Evolutionary conservation across 2,329 filamentous ascomycete genomes (phyloP).

Genomic region (Cercospora citrullina): DNA sequence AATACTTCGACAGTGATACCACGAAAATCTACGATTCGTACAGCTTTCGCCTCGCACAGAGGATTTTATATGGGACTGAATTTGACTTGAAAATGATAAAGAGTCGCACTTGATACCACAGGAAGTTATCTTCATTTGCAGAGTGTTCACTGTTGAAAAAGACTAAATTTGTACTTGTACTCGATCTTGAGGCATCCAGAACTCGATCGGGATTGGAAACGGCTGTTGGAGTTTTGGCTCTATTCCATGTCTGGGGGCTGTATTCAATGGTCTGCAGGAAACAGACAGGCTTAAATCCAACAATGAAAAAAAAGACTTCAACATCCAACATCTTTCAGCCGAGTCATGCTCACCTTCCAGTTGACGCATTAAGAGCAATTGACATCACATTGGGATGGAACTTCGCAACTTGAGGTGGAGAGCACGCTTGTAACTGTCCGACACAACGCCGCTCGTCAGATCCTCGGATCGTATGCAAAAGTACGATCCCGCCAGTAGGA

Average conservation of each 20-base stretch:
- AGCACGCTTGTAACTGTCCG: neutral
- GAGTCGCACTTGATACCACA: slow-evolving; percentile 2
- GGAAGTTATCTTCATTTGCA: neutral
- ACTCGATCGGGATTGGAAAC: neutral
- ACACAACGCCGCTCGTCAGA: neutral
- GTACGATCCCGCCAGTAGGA: neutral
- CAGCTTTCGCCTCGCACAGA: neutral
- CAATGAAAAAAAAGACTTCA: neutral
- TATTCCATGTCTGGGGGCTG: neutral
- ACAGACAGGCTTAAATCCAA: neutral
- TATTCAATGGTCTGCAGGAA: slow-evolving; percentile 1
- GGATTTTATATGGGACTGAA: neutral
- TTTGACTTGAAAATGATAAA: neutral
- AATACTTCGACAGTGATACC: neutral
- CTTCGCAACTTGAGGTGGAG: neutral
- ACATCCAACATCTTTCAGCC: neutral
- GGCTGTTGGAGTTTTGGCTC: neutral
- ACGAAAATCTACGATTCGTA: neutral
- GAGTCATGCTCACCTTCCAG: neutral
- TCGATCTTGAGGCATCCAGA: neutral
- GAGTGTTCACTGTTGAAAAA: neutral
- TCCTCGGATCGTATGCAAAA: neutral
- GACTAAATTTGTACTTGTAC: neutral
- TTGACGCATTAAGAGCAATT: neutral
- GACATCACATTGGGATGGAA: neutral